These are phyloP conservation scores for Diutina catenulata DNA, from an alignment of 1,139 yeast genomes.

Conservation along the genomic window DNA sequence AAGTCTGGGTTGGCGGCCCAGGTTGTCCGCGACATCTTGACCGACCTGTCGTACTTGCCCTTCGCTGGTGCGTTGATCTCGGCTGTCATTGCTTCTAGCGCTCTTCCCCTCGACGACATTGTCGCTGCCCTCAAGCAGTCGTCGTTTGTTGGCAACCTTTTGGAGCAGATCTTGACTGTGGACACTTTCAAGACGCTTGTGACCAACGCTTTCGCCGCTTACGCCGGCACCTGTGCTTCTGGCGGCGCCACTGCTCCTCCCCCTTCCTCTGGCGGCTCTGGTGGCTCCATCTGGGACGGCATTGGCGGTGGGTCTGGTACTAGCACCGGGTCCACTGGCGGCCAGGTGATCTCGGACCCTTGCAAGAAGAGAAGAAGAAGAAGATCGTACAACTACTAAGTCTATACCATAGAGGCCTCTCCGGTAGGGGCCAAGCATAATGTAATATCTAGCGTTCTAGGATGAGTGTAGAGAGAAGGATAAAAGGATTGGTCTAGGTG, in stretches of 20 bases:
- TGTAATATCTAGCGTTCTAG: no score
- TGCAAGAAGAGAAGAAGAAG: constrained; percentile 18
- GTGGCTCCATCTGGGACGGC: constrained; percentile 10
- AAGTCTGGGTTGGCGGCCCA: constrained; percentile 32
- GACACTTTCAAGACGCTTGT: constrained; percentile 29
- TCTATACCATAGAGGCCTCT: not conserved
- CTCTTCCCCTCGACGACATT: constrained; percentile 20
- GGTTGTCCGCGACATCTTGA: constrained; percentile 29
- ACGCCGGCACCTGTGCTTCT: constrained; percentile 27
- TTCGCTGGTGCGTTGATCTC: constrained; percentile 31
- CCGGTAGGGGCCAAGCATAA: constrained; percentile 2
- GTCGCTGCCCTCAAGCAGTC: constrained; percentile 23
- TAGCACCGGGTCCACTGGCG: constrained; percentile 11
- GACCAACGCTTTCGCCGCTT: constrained; percentile 36
- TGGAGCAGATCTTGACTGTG: constrained; percentile 29
- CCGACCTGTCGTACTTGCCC: constrained; percentile 26
- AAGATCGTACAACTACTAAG: constrained; percentile 17
- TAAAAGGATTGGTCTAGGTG: no score
- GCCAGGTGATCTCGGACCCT: constrained; percentile 9
- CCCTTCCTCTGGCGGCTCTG: constrained; percentile 11
- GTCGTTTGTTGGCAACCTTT: constrained; percentile 27
- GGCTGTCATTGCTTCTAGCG: constrained; percentile 18
- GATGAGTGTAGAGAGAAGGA: no score
- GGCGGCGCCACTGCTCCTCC: constrained; percentile 10
- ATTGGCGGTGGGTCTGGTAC: constrained; percentile 11